These are phyloP conservation scores for Xylariales sp. DNA, from an alignment of 2,329 filamentous ascomycete species.

Conservation along the genomic window DNA sequence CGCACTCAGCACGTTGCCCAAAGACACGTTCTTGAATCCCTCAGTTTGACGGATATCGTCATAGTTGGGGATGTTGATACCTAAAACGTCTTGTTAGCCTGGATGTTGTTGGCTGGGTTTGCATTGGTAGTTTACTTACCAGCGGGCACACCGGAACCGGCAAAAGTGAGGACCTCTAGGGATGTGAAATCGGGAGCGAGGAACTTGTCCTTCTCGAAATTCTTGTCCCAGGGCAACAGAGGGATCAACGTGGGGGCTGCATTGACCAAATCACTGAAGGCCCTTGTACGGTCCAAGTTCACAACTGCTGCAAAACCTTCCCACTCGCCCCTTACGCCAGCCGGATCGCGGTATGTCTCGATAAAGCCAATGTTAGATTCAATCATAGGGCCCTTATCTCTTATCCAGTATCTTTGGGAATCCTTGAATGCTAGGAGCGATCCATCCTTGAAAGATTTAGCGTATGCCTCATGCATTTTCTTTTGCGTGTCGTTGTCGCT, in stretches of 20 bases:
- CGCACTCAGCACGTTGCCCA: conserved; percentile 88
- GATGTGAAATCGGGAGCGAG: conserved; percentile 93
- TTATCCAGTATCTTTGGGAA: conserved; percentile 76
- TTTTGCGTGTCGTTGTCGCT: conserved; percentile 71
- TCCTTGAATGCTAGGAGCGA: conserved; percentile 77
- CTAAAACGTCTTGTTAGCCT: conserved; percentile 10
- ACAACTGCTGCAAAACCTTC: conserved; percentile 81
- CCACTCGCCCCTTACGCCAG: conserved; percentile 78
- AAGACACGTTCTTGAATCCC: conserved; percentile 89
- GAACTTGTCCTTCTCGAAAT: conserved; percentile 97
- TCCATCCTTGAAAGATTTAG: conserved; percentile 68
- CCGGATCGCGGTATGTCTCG: conserved; percentile 80
- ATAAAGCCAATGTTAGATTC: conserved; percentile 82
- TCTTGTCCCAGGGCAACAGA: conserved; percentile 78
- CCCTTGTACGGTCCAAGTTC: conserved; percentile 84
- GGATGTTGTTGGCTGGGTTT: background rate
- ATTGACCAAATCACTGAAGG: conserved; percentile 80
- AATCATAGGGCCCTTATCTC: conserved; percentile 74
- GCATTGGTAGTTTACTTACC: conserved; percentile 31
- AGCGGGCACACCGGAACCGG: conserved; percentile 62
- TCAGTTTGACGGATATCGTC: conserved; percentile 76
- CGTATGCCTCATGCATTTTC: conserved; percentile 59
- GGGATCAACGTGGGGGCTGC: conserved; percentile 81
- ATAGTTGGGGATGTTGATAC: conserved; percentile 49
- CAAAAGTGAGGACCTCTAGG: conserved; percentile 84